These are phyloP conservation scores for Arctium minus DNA, from an alignment of 129 eudicot genomes.

Conservation along the genomic window DNA sequence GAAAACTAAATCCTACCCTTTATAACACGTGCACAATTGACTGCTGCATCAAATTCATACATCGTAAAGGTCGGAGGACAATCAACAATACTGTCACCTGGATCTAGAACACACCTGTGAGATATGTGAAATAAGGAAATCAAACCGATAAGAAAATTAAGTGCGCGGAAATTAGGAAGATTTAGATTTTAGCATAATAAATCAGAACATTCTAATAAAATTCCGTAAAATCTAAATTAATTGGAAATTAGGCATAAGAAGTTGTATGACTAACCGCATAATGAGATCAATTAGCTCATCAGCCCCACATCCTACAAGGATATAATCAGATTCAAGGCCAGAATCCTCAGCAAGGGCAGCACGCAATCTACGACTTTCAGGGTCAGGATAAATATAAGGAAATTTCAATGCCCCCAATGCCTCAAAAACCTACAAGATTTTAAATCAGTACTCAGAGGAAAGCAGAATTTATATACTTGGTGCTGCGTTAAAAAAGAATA, in stretches of 20 bases:
- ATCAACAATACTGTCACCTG: conserved; percentile 91
- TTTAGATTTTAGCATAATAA: background rate
- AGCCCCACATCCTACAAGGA: conserved; percentile 96
- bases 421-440: conserved; percentile 66
- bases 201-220: background rate
- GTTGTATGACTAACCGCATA: conserved; percentile 61
- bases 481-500: background rate
- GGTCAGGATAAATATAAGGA: conserved; percentile 96
- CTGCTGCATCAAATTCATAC: conserved; percentile 97
- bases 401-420: conserved; percentile 86
- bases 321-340: conserved; percentile 82
- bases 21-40: conserved; percentile 74
- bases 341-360: conserved; percentile 96
- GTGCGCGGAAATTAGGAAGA: background rate
- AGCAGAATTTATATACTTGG: background rate
- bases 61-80: conserved; percentile 96
- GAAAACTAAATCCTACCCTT: conserved; percentile 49
- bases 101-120: conserved; percentile 77
- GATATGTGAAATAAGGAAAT: conserved; percentile 30
- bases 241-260: background rate
- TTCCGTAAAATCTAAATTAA: background rate
- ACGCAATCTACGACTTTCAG: conserved; percentile 89
- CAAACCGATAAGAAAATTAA: background rate
- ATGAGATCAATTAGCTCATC: conserved; percentile 98
- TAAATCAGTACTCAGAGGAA: background rate